These are phyloP conservation scores for Maudiozyma serrabonitensis DNA, from an alignment of 805 yeast species.

Conservation along the genomic window DNA sequence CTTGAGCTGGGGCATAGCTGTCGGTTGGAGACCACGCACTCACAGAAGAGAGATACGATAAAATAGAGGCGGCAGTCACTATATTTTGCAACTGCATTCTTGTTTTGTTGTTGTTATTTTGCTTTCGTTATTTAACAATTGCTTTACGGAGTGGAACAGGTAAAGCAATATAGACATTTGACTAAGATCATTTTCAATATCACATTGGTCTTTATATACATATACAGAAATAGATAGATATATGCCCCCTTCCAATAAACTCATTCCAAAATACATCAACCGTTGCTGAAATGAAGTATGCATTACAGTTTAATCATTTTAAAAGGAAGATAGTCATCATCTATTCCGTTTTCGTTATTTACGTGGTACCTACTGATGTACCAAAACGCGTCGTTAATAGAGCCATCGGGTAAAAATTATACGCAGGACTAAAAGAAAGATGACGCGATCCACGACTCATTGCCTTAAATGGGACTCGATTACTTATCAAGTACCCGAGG, in stretches of 20 bases:
- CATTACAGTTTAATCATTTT: not conserved
- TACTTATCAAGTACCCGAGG: too few relatives aligned
- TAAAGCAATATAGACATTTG: too few relatives aligned
- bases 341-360: not conserved
- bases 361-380: too few relatives aligned
- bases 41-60: not conserved
- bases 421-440: too few relatives aligned
- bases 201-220: too few relatives aligned
- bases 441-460: not conserved
- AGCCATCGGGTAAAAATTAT: too few relatives aligned
- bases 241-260: too few relatives aligned
- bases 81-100: not conserved
- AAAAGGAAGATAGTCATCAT: not conserved
- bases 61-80: not conserved
- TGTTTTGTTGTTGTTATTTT: not conserved
- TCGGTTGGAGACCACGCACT: slow-evolving; percentile 34
- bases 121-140: not conserved
- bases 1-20: slow-evolving; percentile 50
- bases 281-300: too few relatives aligned
- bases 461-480: not conserved
- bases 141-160: not conserved
- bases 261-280: too few relatives aligned
- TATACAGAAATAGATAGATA: too few relatives aligned
- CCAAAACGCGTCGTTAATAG: too few relatives aligned
- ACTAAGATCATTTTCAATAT: too few relatives aligned